Evolutionary conservation across 2,329 filamentous ascomycete genomes (phyloP), one percentile per base, ranked within the genome.

Genomic region (Cercospora sp.): DNA sequence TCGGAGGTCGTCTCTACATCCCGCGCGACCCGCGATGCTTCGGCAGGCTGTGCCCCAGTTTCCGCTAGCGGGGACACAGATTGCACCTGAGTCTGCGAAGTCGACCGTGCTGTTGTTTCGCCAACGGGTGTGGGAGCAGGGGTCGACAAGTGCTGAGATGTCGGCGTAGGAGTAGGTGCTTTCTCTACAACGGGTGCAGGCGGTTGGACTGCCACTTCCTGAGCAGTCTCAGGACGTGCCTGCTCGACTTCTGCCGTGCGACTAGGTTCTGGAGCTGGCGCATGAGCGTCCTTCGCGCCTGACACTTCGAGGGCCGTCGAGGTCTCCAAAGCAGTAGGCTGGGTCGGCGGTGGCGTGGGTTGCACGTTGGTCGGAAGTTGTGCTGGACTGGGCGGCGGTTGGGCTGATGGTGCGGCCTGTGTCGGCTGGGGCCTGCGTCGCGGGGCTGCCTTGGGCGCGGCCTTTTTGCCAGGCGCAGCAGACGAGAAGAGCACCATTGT

Each of bases 401-500:
- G 60, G 45, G 69, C 59, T 58, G 71, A 67, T 26, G 72, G 72
- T 45, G 71, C 58, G 23, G 69, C 66, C 28, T 63, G 64, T 13
- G 66, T 53, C 62, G 31, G 77, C 60, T 77, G 77, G 55, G 75
- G 77, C 60, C 82, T 80, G 31, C 82, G 78, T 61, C 83, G 80
- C 48, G 78, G 78, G 31, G 79, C 77, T 59, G 79, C 81, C 71
- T 84, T 85, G 45, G 83, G 83, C 4, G 81, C 82, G 67, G 83
- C 80, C 73, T 82, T 83, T 72, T 82, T 84, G 75, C 80, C 80
- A 18, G 81, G 79, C 70, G 86, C 85, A 51, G 82, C 84, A 64
- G 85, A 87, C 73, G 83, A 86, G 68, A 85, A 85, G 55, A 86
- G 81, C 20, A 74, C 70, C 57, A 84, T 82, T 79, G 64, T 42